Evolutionary conservation across 2,329 filamentous ascomycete species (phyloP), one percentile per base, ranked within the genome.

Genomic region (Phialocephala sp.): DNA sequence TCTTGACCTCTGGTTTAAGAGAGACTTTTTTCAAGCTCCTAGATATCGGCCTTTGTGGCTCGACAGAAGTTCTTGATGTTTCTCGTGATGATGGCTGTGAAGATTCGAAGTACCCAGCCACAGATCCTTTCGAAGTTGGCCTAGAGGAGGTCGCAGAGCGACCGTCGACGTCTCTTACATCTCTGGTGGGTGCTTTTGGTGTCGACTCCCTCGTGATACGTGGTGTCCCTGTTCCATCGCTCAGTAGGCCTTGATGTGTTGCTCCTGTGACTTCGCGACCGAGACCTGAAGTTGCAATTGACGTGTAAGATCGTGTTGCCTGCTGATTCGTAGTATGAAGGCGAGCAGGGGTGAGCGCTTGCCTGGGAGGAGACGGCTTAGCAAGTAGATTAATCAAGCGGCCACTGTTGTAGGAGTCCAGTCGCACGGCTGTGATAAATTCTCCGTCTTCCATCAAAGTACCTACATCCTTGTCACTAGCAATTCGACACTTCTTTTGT

Each of bases 381-480:
- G 69, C 55, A 14, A 76, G 66, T 15, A 75, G 50, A 9, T 66
- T 47, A 24, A 47, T 50, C n/a, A 76, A 63, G 1, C 50, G 62
- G 18, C 58, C 61, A 54, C 32, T 36, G 22, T 52, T 39, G 41
- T 52, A 50, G 36, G 39, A 18, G n/a, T 24, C 52, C 39, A 45
- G 50, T 35, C 15, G 14, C 20, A 50, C 37, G 18, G 27, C 12
- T 1, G 50, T 47, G 15, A 27, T 22, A 6, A 66, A 58, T 36
- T 73, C 68, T 36, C 71, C 72, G 64, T 75, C 74, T 60, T 77
- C 75, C 14, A 67, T 20, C 24, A 76, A 24, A 20, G 36, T 62
- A 9, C 62, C 63, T 3, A 73, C 59, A 11, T 56, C 69, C 41
- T 67, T 60, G 18, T 72, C 63, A 32, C 45, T 67, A 27, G 62